A percentile compares a stretch with the other conserved stretches of the same genome.
These are phyloP conservation scores for Chaetomium sp. DNA, from an alignment of 2,329 filamentous ascomycete species.

Conservation along the genomic window DNA sequence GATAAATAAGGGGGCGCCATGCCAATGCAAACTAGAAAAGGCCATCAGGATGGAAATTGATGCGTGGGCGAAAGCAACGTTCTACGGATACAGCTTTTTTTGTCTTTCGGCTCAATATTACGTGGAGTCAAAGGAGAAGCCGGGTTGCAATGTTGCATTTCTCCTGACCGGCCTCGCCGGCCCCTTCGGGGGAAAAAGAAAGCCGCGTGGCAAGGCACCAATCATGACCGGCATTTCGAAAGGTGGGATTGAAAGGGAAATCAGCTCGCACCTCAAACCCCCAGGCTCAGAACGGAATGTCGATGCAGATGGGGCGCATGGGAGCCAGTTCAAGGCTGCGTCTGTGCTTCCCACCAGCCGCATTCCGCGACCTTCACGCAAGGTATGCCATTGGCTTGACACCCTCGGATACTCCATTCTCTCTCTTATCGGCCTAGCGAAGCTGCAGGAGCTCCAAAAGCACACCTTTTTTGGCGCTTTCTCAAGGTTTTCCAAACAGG, in stretches of 20 bases:
- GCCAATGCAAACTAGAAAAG: no score
- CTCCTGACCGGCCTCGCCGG: not conserved
- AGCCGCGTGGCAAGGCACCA: not conserved
- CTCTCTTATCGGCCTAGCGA: constrained; percentile 5
- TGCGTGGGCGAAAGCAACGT: no score
- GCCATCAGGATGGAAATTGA: no score
- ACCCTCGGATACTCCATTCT: not conserved
- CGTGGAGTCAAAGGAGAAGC: no score
- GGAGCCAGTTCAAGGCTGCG: not conserved
- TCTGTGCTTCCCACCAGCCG: constrained; percentile 8
- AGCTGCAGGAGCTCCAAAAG: not conserved
- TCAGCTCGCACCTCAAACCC: not conserved
- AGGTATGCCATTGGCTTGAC: constrained; percentile 9
- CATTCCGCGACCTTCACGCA: constrained; percentile 7
- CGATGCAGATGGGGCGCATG: not conserved
- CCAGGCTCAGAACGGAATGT: not conserved
- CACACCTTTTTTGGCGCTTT: not conserved
- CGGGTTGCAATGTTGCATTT: not conserved
- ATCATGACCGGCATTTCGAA: no score
- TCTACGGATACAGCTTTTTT: no score
- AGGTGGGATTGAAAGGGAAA: not conserved
- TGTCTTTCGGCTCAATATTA: no score
- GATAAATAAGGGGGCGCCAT: no score
- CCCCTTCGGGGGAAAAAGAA: not conserved
- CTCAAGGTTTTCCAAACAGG: no score